Base-by-base conservation (phyloP, 2,329 filamentous ascomycete genomes). In the Geosmithia flava region DNA sequence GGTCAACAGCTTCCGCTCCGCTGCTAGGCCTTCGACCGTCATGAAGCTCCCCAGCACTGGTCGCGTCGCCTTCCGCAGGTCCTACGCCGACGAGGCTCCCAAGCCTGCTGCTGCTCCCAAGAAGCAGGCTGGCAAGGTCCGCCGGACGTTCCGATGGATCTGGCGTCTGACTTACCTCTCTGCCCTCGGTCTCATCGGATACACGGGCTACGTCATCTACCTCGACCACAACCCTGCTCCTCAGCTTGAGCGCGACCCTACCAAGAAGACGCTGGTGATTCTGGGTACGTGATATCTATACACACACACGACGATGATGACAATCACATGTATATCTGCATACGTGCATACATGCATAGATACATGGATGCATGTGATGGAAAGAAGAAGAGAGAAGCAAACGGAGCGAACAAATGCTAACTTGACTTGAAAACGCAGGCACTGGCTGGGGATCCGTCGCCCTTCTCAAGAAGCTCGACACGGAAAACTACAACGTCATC, bases 401-500 rank as follows among this genome's bases (percentile, higher is more conserved):
- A 27, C 4, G 23, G 23, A 8, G 23, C 4, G 23, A 27, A 8
- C 4, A 27, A 8, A 27, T 44, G 49, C 56, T 62, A 49, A 61
- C 56, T 49, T 51, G 51, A 53, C n/a, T n/a, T n/a, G n/a, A n/a
- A n/a, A n/a, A n/a, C n/a, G 53, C 42, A 96, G 91, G 91, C 62
- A 95, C 90, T 58, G 93, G 93, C 58, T 98, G 93, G 93, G 93
- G 72, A 58, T 88, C 91, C 42, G 88, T 98, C 60, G 94, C 91
- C 52, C 82, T 98, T 52, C 80, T 98, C 56, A 98, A 98, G 80
- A 96, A 95, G 66, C 86, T 98, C 68, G 90, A 98, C 64, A 96
- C 91, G 52, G 87, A 95, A 68, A 95, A 97, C 78, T 98, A 97
- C 80, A 97, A 98, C 67, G 91, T 97, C 67, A 69, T 97, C 63